These are phyloP conservation scores for Dillenia suffruticosa DNA, from an alignment of 164 flowering plant species.

Conservation along the genomic window DNA sequence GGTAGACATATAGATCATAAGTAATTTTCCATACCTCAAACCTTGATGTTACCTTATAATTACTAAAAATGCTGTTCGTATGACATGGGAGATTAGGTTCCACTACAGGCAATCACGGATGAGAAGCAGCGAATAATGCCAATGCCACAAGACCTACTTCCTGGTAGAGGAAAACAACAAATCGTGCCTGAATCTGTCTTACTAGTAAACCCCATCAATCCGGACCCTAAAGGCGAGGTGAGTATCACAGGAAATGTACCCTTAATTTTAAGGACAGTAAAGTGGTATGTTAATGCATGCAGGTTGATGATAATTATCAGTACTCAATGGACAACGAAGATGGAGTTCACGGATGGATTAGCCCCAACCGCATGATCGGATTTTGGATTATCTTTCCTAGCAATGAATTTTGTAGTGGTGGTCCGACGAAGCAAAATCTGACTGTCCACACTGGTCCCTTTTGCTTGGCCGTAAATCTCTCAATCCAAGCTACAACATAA, in stretches of 20 bases:
- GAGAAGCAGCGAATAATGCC: conserved; percentile 58
- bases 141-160: conserved; percentile 39
- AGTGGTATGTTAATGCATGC: conserved; percentile 3
- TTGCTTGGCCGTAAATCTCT: conserved; percentile 38
- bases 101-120: conserved; percentile 62
- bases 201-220: conserved; percentile 44
- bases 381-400: conserved; percentile 56
- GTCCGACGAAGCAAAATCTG: conserved; percentile 55
- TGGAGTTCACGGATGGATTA: conserved; percentile 57
- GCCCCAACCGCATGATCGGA: conserved; percentile 39
- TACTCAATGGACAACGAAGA: conserved; percentile 57
- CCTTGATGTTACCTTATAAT: too few relatives aligned
- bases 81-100: conserved; percentile 24
- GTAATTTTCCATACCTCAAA: too few relatives aligned
- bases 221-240: conserved; percentile 50
- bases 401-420: conserved; percentile 47
- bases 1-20: conserved; percentile 16
- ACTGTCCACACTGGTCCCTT: conserved; percentile 47
- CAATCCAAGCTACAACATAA: neutral
- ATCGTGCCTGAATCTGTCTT: conserved; percentile 46
- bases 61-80: too few relatives aligned
- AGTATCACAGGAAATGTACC: neutral
- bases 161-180: conserved; percentile 29
- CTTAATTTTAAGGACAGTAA: neutral
- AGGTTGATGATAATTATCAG: conserved; percentile 69